These are phyloP conservation scores for Dothistroma pini DNA, from an alignment of 2,329 filamentous ascomycete species.

Conservation along the genomic window DNA sequence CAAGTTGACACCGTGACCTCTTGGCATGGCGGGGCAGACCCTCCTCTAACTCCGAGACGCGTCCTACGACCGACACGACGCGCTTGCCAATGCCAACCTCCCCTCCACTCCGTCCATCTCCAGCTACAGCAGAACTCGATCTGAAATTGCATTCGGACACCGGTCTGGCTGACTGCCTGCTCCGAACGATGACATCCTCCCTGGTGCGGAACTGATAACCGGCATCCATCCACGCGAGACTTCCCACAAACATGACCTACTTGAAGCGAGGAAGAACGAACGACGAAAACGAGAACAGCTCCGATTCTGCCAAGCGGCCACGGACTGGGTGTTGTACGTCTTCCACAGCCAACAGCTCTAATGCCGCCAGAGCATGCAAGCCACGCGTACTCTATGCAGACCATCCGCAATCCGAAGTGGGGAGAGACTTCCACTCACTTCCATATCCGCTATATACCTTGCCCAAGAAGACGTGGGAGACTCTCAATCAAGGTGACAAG, in stretches of 20 bases:
- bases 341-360: neutral
- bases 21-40: too few relatives aligned
- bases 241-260: neutral
- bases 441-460: conserved; percentile 21
- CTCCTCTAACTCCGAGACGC: too few relatives aligned
- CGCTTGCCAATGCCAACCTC: neutral
- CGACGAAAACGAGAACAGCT: neutral
- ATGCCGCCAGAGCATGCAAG: neutral
- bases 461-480: conserved; percentile 19
- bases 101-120: neutral
- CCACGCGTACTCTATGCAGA: conserved; percentile 12
- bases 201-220: neutral
- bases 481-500: conserved; percentile 14
- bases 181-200: neutral
- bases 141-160: too few relatives aligned
- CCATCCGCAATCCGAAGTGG: conserved; percentile 20
- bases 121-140: neutral
- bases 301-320: neutral
- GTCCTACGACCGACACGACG: neutral
- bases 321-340: neutral
- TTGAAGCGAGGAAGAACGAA: neutral
- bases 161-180: too few relatives aligned
- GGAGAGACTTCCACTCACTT: conserved; percentile 17
- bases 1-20: too few relatives aligned
- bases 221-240: neutral